Base-by-base conservation (phyloP, 345 rosid species). In the Eucalyptus polyanthemos region DNA sequence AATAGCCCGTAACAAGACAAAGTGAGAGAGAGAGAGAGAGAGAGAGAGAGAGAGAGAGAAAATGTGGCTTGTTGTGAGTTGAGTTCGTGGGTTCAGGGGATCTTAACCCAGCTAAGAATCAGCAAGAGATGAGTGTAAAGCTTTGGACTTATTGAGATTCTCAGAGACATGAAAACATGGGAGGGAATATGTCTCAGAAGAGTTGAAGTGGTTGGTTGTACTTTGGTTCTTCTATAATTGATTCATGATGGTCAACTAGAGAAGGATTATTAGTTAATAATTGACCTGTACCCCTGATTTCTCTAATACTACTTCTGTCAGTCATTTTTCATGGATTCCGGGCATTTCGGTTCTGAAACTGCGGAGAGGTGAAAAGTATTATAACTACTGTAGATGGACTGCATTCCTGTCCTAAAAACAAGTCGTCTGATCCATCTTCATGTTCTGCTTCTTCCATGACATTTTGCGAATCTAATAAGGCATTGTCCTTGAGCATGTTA, bases 111-210 rank as follows among this genome's bases (percentile, higher is more conserved):
- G 88, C 88, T 86, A 51, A 53, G 29, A 45, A 86, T 86, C 90
- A 92, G 89, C 93, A 93, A 94, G 94, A 94, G 92, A 93, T 69
- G 93, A 53, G 90, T 92, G 91, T 86, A 91, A 90, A 88, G 80
- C 90, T 92, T 95, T 96, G 97, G 94, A 94, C 91, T 91, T 94
- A 92, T 91, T 93, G 91, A 90, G 90, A 93, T 92, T 93, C 93
- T 90, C 50, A 90, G 88, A 93, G 97, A 95, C 98, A 97, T 85
- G 91, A 89, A 92, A 93, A 96, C 97, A 97, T 97, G 98, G 96
- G 90, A 90, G 92, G 93, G 96, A 94, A 96, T 96, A 95, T 95
- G 95, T 95, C 93, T 92, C 88, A 88, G 53, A 91, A 72, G 89
- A 87, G 85, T 88, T 90, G 86, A 91, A 45, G 88, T 89, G 49